Evolutionary conservation across 345 rosid species (phyloP), one percentile per base, ranked within the genome.

Genomic region (Heritiera littoralis): DNA sequence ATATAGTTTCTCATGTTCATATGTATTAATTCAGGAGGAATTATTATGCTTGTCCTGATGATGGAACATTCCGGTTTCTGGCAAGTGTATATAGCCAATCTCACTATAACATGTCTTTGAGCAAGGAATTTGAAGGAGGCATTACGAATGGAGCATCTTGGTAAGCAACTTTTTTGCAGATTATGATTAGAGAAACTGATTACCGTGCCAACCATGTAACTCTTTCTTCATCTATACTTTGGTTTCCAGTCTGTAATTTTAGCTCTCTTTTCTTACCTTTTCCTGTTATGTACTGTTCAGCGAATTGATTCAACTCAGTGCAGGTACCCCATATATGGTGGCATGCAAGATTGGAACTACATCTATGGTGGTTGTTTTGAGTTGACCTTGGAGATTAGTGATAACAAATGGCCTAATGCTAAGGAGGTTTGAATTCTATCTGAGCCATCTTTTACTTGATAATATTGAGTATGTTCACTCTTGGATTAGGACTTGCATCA

Each of bases 331-430:
- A 89, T 96, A 68, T 96, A 94, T 87, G 99, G 97, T 68, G 99
- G 95, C 82, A 96, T 94, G 99, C 99, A 96, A 86, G 99, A 94
- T 77, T 96, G 98, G 98, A 96, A 96, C 83, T 96, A 96, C 84
- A 90, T 96, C 82, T 85, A 94, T 84, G 99, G 91, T 78, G 95
- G 91, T 70, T 96, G 99, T 87, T 90, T 96, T 71, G 99, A 96
- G 82, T 86, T 96, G 89, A 96, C 98, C n/a, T 84, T 96, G 87
- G 98, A 96, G 89, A 84, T 94, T 40, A 92, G 99, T 66, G 97
- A 96, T 79, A 82, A 90, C 84, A 94, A 96, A 84, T 96, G 99
- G 99, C 98, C 99, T 82, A 85, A 70, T 64, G 94, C 95, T 48
- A 77, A 85, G 45, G 97, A 94, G 99, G 98, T 96, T 60, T 61